Evolutionary conservation across 2,329 filamentous ascomycete genomes (phyloP), one percentile per base, ranked within the genome.

Genomic region (Immersiporthe knoxdaviesiana): DNA sequence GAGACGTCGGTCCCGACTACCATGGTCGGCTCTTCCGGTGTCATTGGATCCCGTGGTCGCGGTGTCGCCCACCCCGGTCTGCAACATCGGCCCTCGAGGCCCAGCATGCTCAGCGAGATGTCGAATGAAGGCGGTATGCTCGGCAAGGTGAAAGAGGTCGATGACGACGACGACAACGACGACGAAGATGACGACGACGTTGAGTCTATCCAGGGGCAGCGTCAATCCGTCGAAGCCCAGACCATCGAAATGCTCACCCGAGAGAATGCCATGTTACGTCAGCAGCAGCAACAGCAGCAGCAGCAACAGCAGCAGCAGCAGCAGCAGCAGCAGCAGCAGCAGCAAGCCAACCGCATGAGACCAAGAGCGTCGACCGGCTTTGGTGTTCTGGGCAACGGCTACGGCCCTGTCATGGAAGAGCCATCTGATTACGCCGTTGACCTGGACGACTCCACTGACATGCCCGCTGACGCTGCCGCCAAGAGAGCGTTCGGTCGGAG

Each of bases 61-160:
- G 76, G 82, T 47, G 74, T 83, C n/a, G 85, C 86, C 30, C 88
- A 91, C 72, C 86, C 91, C 37, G 90, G 87, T 69, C 84, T 97
- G 41, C 92, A 95, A 74, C 92, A 96, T 77, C 88, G 93, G 47
- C 92, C 92, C 5, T 97, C 94, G 18, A 88, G 91, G 65, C 90
- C 91, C 50, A 93, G 91, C 76, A 90, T 93, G 84, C 81, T 93
- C 39, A 92, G 90, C 72, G 90, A 92, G 75, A 89, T 91, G 87
- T 86, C 87, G 18, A 90, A 82, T 70, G 88, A 90, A 68, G 86
- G 86, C 47, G 84, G 81, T 65, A 85, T 88, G 78, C 83, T 90
- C 18, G 87, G 87, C 47, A 92, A 92, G 74, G 86, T 93, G 47
- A 89, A 91, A 73, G 90, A 92, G 76, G 88, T 90, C 2, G 88